Evolutionary conservation across 106 monocot genomes (phyloP).

Genomic region (Gastrodia elata): DNA sequence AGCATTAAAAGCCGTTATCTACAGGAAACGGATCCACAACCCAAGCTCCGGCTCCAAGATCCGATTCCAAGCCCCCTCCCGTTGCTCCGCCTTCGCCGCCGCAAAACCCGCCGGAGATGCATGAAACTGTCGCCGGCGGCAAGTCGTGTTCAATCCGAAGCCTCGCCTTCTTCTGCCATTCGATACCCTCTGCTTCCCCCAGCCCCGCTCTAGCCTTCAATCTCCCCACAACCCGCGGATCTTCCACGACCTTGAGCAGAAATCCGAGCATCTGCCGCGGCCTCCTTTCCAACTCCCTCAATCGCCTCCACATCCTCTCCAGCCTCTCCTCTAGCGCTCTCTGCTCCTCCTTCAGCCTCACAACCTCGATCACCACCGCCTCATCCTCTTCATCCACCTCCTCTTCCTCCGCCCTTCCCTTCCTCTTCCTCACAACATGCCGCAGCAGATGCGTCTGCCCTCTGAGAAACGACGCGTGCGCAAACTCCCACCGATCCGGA

Average conservation of each 20-base stretch:
- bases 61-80: slow-evolving; percentile 3
- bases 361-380: slow-evolving; percentile 33
- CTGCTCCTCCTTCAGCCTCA: slow-evolving; percentile 49
- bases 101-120: not conserved
- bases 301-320: slow-evolving; percentile 30
- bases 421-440: slow-evolving; percentile 23
- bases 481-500: slow-evolving; percentile 70
- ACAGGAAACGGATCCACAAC: not conserved
- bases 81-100: not conserved
- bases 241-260: slow-evolving; percentile 34
- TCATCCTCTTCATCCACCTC: slow-evolving; percentile 28
- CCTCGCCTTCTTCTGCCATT: slow-evolving; percentile 16
- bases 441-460: slow-evolving; percentile 58
- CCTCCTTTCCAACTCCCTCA: slow-evolving; percentile 52
- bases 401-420: not conserved
- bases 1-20: not conserved
- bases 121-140: not conserved
- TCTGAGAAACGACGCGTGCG: slow-evolving; percentile 52
- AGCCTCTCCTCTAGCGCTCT: slow-evolving; percentile 29
- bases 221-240: slow-evolving; percentile 33
- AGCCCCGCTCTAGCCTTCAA: slow-evolving; percentile 10
- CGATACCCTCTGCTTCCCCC: not conserved
- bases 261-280: slow-evolving; percentile 67
- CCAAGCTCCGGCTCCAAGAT: not conserved
- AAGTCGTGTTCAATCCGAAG: not conserved